Evolutionary conservation across 2,329 filamentous ascomycete species (phyloP), one percentile per base, ranked within the genome.

Genomic region (Capronia americana): DNA sequence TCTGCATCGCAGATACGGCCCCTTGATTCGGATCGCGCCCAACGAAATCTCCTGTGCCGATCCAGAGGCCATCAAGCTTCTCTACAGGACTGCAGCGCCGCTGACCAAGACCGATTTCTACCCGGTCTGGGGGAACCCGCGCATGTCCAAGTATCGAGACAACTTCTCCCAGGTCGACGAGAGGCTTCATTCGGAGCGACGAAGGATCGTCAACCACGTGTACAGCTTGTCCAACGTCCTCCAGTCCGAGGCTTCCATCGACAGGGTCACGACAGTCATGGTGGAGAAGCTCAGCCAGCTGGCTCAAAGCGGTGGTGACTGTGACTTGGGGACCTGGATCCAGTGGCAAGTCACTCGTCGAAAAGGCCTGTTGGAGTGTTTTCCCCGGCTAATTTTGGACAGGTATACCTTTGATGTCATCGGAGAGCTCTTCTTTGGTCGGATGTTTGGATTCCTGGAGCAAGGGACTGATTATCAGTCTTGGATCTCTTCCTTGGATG

Each of bases 381-480:
- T 17, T 14, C 2, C 12, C 14, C 34, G 17, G 34, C 34, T 17
- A 58, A 67, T 44, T 28, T 3, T 32, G 7, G 14, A 23, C 54
- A 78, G 77, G 76, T 79, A 76, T 65, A 73, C 80, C 3, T 82
- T 79, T 74, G 80, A 83, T 62, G 75, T 81, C n/a, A 74, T 81
- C 20, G 79, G 80, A 20, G 76, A 77, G 32, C 67, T 81, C 23
- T 78, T 76, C 24, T 82, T 81, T 54, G 77, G 80, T 23, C 73
- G 75, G 11, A 75, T 75, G 59, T 79, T 81, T 60, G 80, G 81
- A 2, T 83, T 81, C 68, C 72, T 82, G 56, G 72, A 81, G 28
- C 69, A 74, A 6, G 75, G 77, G 1, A 62, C 69, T 1, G 81
- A 84, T 64, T 71, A 79, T 60, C 75, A 77, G 28, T 74, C 75